Evolutionary conservation across 2,329 filamentous ascomycete species (phyloP).

Genomic region (Curvularia verruculosa): DNA sequence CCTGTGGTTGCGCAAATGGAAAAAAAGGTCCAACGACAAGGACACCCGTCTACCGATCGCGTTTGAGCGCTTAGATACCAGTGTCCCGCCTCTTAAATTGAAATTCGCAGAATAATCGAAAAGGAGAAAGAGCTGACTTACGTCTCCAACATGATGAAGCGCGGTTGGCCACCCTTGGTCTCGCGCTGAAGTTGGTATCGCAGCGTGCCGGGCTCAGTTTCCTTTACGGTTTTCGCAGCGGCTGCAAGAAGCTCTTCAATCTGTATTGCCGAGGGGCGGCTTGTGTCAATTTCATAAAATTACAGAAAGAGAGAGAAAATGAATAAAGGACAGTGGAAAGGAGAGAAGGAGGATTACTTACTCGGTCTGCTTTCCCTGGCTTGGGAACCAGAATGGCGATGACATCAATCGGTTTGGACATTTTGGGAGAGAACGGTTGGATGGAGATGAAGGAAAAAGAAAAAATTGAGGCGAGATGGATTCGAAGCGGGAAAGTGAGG

Average conservation of each 20-base stretch:
- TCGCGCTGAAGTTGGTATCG: constrained; percentile 43
- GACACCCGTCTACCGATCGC: too few species aligned
- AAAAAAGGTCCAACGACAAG: too few species aligned
- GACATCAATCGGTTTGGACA: constrained; percentile 29
- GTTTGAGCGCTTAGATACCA: too few species aligned
- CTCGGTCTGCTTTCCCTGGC: constrained; percentile 40
- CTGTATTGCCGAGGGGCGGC: constrained; percentile 16
- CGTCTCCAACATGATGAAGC: constrained; percentile 45
- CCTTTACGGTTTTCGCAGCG: constrained; percentile 35
- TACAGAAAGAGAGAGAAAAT: background rate
- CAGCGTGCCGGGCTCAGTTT: constrained; percentile 43
- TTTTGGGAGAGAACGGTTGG: background rate
- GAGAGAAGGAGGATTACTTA: constrained; percentile 8
- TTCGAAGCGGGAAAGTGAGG: background rate
- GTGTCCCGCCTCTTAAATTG: too few species aligned
- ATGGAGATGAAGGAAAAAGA: background rate
- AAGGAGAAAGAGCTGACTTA: constrained; percentile 15
- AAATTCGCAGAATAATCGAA: background rate
- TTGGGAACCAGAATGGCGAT: constrained; percentile 42
- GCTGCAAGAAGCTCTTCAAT: constrained; percentile 38
- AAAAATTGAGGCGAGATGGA: background rate
- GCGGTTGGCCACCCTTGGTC: constrained; percentile 33
- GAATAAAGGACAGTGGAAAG: too few species aligned
- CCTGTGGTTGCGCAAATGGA: background rate
- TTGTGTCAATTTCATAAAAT: background rate